Conservation (phyloP, 345 rosid genomes). For the Raphanus raphanistrum region DNA sequence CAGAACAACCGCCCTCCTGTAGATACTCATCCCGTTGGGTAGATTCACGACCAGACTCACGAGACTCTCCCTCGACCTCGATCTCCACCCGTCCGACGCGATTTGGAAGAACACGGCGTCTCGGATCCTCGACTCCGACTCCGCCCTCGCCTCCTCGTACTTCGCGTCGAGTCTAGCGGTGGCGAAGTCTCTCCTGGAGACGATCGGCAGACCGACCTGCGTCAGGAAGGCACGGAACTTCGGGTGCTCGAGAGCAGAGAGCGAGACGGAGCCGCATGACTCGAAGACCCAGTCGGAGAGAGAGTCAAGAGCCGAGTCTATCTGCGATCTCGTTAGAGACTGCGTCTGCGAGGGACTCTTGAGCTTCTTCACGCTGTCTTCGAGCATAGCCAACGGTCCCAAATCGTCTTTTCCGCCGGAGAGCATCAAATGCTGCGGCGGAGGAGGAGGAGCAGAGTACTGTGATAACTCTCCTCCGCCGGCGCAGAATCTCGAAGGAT, state of each 20-base stretch:
- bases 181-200: constrained; percentile 68
- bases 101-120: constrained; percentile 98
- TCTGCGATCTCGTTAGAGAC: constrained; percentile 74
- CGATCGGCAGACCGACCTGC: constrained; percentile 79
- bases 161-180: constrained; percentile 66
- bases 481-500: constrained; percentile 63
- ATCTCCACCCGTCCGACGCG: constrained; percentile 88
- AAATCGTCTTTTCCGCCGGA: constrained; percentile 98
- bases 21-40: constrained; percentile 94
- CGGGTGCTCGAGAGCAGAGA: constrained; percentile 90
- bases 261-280: constrained; percentile 93
- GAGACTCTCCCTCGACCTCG: constrained; percentile 39
- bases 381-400: constrained; percentile 89
- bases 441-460: constrained; percentile 28
- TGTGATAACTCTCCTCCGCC: constrained; percentile 44
- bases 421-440: constrained; percentile 62
- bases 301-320: constrained; percentile 72
- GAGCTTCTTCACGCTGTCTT: constrained; percentile 94
- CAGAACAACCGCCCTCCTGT: constrained; percentile 63
- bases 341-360: constrained; percentile 84
- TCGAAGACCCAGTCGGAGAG: constrained; percentile 95
- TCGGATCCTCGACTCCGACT: constrained; percentile 77
- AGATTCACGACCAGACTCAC: constrained; percentile 83
- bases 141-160: constrained; percentile 76
- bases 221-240: constrained; percentile 82